Conservation (phyloP, 192 early-diverging fungal species). For the Coemansia sp. region DNA sequence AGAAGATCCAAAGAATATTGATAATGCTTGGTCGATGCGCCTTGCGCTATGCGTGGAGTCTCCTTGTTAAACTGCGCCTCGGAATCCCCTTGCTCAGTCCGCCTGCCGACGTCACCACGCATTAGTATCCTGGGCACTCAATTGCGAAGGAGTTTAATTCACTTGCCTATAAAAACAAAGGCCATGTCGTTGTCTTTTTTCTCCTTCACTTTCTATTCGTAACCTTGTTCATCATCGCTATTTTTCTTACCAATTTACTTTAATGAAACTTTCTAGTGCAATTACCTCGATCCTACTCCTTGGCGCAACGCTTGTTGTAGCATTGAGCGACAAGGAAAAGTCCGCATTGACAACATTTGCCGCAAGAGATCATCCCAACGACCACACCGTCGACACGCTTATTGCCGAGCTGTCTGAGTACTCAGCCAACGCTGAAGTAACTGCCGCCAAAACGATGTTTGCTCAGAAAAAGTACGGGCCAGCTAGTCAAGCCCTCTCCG, state of each 20-base stretch:
- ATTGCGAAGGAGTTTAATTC: not conserved
- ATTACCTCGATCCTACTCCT: not conserved
- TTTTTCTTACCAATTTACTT: not conserved
- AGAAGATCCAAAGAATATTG: not conserved
- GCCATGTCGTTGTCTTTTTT: not conserved
- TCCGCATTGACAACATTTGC: constrained; percentile 14
- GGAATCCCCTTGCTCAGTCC: not conserved
- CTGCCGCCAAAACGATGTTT: constrained; percentile 12
- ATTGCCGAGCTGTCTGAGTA: constrained; percentile 26
- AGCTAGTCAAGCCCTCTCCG: constrained; percentile 4
- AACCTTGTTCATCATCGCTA: not conserved
- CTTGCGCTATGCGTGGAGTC: not conserved
- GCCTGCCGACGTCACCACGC: constrained; percentile 2
- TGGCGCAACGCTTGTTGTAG: constrained; percentile 4
- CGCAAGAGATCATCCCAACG: constrained; percentile 16
- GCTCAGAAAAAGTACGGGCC: constrained; percentile 15
- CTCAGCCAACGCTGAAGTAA: constrained; percentile 17
- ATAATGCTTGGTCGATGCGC: not conserved
- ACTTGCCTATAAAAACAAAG: not conserved
- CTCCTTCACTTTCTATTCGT: not conserved
- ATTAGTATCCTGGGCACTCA: not conserved
- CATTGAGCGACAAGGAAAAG: constrained; percentile 31
- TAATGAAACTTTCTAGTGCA: not conserved
- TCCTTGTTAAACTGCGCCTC: not conserved
- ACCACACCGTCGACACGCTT: constrained; percentile 5